Conservation (phyloP, 768 basidiomycete genomes). For the Inosperma sp. region DNA sequence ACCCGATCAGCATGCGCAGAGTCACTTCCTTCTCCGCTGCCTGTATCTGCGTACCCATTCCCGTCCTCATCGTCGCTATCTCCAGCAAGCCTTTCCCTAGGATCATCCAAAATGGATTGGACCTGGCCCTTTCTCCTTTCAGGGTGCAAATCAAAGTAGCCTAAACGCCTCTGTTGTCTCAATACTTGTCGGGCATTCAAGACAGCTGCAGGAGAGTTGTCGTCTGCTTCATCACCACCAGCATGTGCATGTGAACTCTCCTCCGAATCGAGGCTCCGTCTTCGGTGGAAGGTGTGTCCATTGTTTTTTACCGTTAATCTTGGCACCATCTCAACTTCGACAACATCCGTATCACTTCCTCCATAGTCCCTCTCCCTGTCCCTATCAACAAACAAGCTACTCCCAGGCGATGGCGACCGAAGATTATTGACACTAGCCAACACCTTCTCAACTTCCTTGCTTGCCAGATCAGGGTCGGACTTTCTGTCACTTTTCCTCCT, state of each 20-base stretch:
- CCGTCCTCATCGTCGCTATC: slow-evolving; percentile 34
- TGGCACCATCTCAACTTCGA: slow-evolving; percentile 46
- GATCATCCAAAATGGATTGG: slow-evolving; percentile 31
- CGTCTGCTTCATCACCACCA: slow-evolving; percentile 21
- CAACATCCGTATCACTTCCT: slow-evolving; percentile 49
- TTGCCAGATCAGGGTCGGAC: slow-evolving; percentile 65
- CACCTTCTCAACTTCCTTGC: slow-evolving; percentile 68
- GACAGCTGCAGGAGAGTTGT: slow-evolving; percentile 18
- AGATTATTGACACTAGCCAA: slow-evolving; percentile 54
- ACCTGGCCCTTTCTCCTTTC: slow-evolving; percentile 48
- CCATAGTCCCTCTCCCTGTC: slow-evolving; percentile 32
- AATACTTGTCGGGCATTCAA: slow-evolving; percentile 29
- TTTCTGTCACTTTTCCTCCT: slow-evolving; percentile 31
- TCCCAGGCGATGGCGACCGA: slow-evolving; percentile 35
- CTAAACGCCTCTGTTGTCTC: slow-evolving; percentile 43
- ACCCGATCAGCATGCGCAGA: no score
- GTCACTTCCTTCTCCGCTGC: no score
- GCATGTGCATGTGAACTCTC: slow-evolving; percentile 27
- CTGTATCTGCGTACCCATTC: slow-evolving; percentile 14
- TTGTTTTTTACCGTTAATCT: no score
- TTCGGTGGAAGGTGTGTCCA: no score
- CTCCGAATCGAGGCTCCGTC: no score
- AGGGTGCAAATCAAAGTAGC: slow-evolving; percentile 79
- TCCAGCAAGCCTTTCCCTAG: slow-evolving; percentile 34
- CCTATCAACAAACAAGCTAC: slow-evolving; percentile 32